Evolutionary conservation across 371 early-diverging fungal genomes (phyloP).

Genomic region (Globomyces sp.): DNA sequence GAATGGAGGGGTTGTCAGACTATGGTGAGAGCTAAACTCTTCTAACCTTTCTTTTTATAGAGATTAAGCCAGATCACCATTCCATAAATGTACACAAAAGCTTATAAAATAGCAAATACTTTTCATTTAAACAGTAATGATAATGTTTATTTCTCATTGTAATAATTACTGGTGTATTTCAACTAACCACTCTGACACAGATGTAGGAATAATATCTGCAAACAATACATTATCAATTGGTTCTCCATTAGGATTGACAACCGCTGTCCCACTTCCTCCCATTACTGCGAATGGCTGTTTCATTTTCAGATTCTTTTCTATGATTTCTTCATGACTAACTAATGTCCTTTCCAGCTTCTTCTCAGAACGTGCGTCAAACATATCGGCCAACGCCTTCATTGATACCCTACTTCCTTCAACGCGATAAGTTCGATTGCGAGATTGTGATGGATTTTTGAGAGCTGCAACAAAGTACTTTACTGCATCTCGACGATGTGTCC

Average conservation of each 20-base stretch:
- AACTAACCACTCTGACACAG: too few species aligned
- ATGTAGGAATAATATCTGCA: too few species aligned
- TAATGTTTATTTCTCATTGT: too few species aligned
- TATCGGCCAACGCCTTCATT: not conserved
- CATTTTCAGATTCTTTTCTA: not conserved
- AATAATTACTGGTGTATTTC: too few species aligned
- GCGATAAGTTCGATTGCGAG: not conserved
- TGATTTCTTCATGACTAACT: not conserved
- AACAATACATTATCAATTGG: not conserved
- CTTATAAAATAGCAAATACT: too few species aligned
- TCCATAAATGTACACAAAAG: too few species aligned
- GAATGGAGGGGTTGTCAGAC: too few species aligned
- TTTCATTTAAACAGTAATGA: too few species aligned
- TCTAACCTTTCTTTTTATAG: too few species aligned
- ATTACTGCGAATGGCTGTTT: not conserved
- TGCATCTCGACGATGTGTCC: not conserved
- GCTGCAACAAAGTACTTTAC: not conserved
- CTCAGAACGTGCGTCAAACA: not conserved
- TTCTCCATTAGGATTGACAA: constrained; percentile 1
- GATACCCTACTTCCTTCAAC: not conserved
- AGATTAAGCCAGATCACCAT: too few species aligned
- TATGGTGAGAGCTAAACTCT: too few species aligned
- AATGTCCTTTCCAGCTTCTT: not conserved
- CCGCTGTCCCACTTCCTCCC: not conserved
- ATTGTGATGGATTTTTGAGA: not conserved